Conservation (phyloP, 1,284 basidiomycete genomes). For the Thelephora terrestris region DNA sequence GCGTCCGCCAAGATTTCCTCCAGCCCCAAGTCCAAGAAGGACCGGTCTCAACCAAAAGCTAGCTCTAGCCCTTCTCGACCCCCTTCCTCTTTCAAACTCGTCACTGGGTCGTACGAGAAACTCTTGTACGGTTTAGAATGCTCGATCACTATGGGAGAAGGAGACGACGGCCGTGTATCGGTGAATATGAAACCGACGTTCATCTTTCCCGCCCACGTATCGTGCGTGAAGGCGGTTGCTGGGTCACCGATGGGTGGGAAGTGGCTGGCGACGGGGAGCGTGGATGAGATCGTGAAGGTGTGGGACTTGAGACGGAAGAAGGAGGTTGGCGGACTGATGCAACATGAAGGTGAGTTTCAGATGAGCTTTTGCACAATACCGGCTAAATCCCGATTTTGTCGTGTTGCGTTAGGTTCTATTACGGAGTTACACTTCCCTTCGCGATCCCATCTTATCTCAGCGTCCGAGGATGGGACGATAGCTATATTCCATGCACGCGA, state of each 20-base stretch:
- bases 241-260: constrained; percentile 82
- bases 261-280: constrained; percentile 91
- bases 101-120: constrained; percentile 93
- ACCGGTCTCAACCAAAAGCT: neutral
- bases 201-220: constrained; percentile 94
- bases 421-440: constrained; percentile 86
- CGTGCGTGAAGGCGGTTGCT: constrained; percentile 84
- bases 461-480: constrained; percentile 84
- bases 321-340: constrained; percentile 88
- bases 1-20: neutral
- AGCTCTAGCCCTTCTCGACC: constrained; percentile 9
- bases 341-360: constrained; percentile 70
- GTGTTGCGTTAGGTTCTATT: constrained; percentile 63
- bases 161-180: constrained; percentile 21
- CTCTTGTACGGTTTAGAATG: constrained; percentile 87
- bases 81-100: constrained; percentile 70
- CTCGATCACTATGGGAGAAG: constrained; percentile 27
- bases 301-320: constrained; percentile 89
- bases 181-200: constrained; percentile 75
- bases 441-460: constrained; percentile 79
- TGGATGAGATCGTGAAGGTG: constrained; percentile 95
- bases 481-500: constrained; percentile 88
- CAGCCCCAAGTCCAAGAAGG: neutral
- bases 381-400: constrained; percentile 10
- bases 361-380: neutral